Percentiles rank a stretch among this genome's conserved stretches.
Conservation (phyloP, 768 basidiomycete genomes). For the Boletus vinaceobasis region DNA sequence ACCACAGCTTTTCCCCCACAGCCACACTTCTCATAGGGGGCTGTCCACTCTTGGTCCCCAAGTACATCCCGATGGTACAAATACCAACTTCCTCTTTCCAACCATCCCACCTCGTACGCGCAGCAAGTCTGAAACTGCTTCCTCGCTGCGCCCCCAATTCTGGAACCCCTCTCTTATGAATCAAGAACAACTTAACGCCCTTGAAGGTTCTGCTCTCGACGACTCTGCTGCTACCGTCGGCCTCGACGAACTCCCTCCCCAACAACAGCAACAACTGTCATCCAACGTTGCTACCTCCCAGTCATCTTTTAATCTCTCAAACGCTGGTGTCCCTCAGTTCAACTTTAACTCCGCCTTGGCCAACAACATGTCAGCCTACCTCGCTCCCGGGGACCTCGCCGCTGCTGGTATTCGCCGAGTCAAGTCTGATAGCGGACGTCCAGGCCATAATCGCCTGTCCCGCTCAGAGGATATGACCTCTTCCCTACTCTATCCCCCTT, state of each 20-base stretch:
- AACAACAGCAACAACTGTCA: slow-evolving; percentile 25
- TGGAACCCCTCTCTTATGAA: slow-evolving; percentile 46
- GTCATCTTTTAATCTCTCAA: slow-evolving; percentile 27
- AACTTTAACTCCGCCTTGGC: slow-evolving; percentile 32
- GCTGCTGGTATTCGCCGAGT: slow-evolving; percentile 44
- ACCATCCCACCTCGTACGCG: slow-evolving; percentile 42
- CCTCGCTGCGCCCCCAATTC: slow-evolving; percentile 46
- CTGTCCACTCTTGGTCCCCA: slow-evolving; percentile 34
- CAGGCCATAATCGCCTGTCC: slow-evolving; percentile 48
- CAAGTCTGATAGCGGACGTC: slow-evolving; percentile 44
- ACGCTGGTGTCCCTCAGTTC: slow-evolving; percentile 29
- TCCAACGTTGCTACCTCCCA: slow-evolving; percentile 25
- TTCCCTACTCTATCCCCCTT: slow-evolving; percentile 30
- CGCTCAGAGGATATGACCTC: slow-evolving; percentile 61
- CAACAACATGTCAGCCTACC: slow-evolving; percentile 40
- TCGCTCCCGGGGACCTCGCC: slow-evolving; percentile 29
- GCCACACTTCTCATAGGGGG: slow-evolving; percentile 36
- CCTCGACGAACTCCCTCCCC: slow-evolving; percentile 29
- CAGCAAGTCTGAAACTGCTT: slow-evolving; percentile 58
- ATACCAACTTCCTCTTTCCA: slow-evolving; percentile 39
- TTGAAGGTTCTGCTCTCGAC: slow-evolving; percentile 38
- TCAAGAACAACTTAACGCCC: slow-evolving; percentile 33
- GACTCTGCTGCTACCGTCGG: slow-evolving; percentile 31
- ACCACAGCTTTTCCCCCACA: slow-evolving; percentile 32
- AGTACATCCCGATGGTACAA: slow-evolving; percentile 33